Base-by-base conservation (phyloP, 352 stramenopile species). In the Phytophthora pseudosyringae region DNA sequence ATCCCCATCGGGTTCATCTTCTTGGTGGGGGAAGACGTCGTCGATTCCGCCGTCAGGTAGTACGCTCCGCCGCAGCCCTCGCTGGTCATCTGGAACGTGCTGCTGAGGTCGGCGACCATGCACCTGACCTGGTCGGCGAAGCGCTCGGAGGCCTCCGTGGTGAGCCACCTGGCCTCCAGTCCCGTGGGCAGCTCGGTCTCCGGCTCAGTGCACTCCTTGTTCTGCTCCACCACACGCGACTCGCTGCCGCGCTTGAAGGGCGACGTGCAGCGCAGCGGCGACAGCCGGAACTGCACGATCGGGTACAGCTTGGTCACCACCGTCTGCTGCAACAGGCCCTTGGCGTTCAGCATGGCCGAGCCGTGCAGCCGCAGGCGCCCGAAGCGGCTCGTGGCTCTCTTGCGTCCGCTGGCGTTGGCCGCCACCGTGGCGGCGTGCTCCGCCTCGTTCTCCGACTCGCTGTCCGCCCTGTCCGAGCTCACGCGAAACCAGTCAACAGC, bases 1-100 rank as follows among this genome's bases (percentile, higher is more conserved):
- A 99, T 80, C 1, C 79, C 88, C 13, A 96, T 64, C 2, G 81
- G 69, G 18, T 59, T 59, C 7, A 55, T 66, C 53, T 80, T 73
- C 31, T 54, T 66, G 3, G 15, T 32, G 25, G 21, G 21, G 2
- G 53, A 46, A 50, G 29, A 62, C 18, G 38, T 47, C 25, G 46
- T 59, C 46, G 33, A 60, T 46, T 76, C 55, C 54, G 33, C 46
- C 40, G 69, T 75, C 58, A 81, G 61, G 43, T 72, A 81, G 66
- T 96, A 96, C 13, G 71, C 88, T 5, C 88, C 88, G 28, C 88
- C 88, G 54, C 88, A 96, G 4, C 88, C 88, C 38, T 96, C 88
- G 29, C 73, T 88, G 0, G 88, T 94, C 28, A 96, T 71, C 38
- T 81, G 60, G 16, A 92, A 88, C 31, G 73, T 67, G 39, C 78